phyloP scores from a whole-genome alignment of 345 rosid species.

The Firmiana major region DNA sequence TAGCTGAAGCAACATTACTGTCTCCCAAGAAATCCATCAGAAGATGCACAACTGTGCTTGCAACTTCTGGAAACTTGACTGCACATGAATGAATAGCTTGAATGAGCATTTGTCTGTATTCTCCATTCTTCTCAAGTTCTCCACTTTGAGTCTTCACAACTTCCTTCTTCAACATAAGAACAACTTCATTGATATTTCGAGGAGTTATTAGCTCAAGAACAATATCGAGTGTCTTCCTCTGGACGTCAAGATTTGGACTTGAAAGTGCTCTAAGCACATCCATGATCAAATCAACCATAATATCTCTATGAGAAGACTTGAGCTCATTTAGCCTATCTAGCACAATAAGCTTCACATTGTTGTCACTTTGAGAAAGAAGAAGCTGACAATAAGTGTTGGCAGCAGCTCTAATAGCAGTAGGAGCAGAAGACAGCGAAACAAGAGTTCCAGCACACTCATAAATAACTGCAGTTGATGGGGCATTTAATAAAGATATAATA shows the following conservation, averaged over 20 bases:
- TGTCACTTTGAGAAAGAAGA: constrained; percentile 71
- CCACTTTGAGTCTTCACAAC: constrained; percentile 75
- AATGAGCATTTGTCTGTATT: constrained; percentile 78
- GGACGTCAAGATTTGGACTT: constrained; percentile 71
- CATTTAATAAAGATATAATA: constrained; percentile 55
- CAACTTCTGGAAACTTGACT: constrained; percentile 79
- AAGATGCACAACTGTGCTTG: constrained; percentile 77
- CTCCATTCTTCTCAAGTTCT: constrained; percentile 76
- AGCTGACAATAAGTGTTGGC: constrained; percentile 76
- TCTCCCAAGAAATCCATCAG: constrained; percentile 87
- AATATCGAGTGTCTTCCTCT: constrained; percentile 66
- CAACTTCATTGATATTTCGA: constrained; percentile 64
- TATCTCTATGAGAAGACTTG: constrained; percentile 57
- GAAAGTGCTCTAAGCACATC: constrained; percentile 80
- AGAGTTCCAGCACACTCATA: constrained; percentile 66
- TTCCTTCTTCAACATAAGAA: constrained; percentile 68
- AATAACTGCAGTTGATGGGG: constrained; percentile 57
- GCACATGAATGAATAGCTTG: constrained; percentile 89
- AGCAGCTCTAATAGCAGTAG: constrained; percentile 68
- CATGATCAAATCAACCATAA: constrained; percentile 76
- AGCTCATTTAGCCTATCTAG: constrained; percentile 72
- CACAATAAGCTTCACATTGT: constrained; percentile 76
- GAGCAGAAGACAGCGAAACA: constrained; percentile 79
- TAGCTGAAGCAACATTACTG: constrained; percentile 67
- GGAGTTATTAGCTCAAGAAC: constrained; percentile 69